Evolutionary conservation across 108 stramenopile genomes (phyloP).

Genomic region (Parmales sp.): DNA sequence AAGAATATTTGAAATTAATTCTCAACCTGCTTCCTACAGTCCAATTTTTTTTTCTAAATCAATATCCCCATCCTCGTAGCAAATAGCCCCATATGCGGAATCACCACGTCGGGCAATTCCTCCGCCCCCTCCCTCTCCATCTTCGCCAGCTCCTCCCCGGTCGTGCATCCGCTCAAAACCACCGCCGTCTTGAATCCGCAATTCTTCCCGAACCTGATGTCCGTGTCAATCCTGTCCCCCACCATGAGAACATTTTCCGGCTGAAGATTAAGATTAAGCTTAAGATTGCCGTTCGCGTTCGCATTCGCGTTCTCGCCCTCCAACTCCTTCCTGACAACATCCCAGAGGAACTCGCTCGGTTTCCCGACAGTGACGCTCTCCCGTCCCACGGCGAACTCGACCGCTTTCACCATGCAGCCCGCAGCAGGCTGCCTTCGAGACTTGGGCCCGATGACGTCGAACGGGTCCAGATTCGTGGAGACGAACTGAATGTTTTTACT

Average conservation of each 20-base stretch:
- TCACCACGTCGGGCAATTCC: neutral
- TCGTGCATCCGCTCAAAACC: neutral
- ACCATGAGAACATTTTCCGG: neutral
- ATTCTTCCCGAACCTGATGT: neutral
- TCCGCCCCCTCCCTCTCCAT: neutral
- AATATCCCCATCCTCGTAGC: neutral
- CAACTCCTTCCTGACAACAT: neutral
- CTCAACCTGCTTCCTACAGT: no score
- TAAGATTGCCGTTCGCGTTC: neutral
- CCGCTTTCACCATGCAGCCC: neutral
- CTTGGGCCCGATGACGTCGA: neutral
- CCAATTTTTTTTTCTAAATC: no score
- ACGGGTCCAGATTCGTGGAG: neutral
- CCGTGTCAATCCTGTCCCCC: neutral
- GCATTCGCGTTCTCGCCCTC: neutral
- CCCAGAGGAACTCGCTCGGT: no score
- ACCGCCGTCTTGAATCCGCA: neutral
- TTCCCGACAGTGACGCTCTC: no score
- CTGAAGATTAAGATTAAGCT: neutral
- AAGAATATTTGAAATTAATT: no score
- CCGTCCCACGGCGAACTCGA: no score
- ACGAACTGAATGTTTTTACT: neutral
- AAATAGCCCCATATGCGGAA: neutral
- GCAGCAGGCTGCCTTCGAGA: neutral
- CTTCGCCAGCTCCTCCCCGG: neutral